Base-by-base conservation (phyloP, 768 basidiomycete species). In the Rhizopogon rudus region DNA sequence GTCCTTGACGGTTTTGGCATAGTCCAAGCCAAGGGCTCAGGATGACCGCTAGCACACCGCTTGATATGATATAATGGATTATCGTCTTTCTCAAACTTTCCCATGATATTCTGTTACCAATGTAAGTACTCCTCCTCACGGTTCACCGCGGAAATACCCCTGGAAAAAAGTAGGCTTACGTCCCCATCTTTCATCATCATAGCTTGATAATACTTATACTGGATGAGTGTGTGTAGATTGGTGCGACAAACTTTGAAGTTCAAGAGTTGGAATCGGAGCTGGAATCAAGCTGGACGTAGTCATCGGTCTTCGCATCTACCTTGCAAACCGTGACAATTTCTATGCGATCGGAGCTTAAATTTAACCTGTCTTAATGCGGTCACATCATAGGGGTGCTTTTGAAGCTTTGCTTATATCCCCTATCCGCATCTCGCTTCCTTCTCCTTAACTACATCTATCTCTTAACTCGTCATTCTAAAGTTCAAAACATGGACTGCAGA, bases 161-260 rank as follows among this genome's bases (percentile, higher is more conserved):
- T 62, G 63, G 25, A 25, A 25, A 2, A 59, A 53, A 2, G 61
- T 54, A 1, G 57, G 54, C 29, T 54, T 65, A 45, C 60, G 63
- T 35, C 63, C 59, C 14, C 61, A 60, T 37, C 59, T 61, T 50
- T 63, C 62, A 67, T 67, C 3, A 60, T 62, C 7, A 61, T 59
- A 29, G 28, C 44, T 16, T n/a, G 9, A 2, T 45, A 16, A 9
- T 25, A 71, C 58, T 65, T 60, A 59, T 64, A 66, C 46, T 65
- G 64, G 49, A 71, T 61, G 58, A 63, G 55, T 9, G 37, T 57
- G 56, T 65, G 65, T 45, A 71, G 61, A 51, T 71, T 64, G 57
- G 64, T 42, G 43, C 62, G 67, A 39, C 60, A 63, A 44, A 72
- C 71, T 29, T 39, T 13, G 45, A 67, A 65, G 46, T 60, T 61